phyloP scores from a whole-genome alignment of 768 basidiomycete species.

The Russula lepida region DNA sequence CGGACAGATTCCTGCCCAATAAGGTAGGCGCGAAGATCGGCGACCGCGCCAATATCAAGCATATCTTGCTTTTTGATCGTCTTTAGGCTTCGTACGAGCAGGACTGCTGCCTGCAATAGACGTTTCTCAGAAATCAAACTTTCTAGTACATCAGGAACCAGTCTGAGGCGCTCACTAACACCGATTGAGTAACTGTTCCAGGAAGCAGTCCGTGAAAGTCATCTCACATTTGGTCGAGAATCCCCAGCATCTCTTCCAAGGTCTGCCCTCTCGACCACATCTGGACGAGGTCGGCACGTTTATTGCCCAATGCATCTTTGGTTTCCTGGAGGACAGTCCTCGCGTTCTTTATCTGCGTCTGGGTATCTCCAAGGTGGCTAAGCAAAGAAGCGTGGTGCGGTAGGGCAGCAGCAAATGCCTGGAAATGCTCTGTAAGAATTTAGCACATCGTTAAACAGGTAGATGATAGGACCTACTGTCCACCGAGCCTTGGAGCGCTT shows the following conservation, averaged over 20 bases:
- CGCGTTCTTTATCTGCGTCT: slow-evolving; percentile 64
- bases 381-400: slow-evolving; percentile 82
- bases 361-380: slow-evolving; percentile 61
- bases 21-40: slow-evolving; percentile 82
- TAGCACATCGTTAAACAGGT: slow-evolving; percentile 15
- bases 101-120: slow-evolving; percentile 76
- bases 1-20: slow-evolving; percentile 76
- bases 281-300: slow-evolving; percentile 83
- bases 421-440: slow-evolving; percentile 68
- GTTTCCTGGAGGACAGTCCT: slow-evolving; percentile 66
- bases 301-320: slow-evolving; percentile 70
- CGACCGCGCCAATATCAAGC: slow-evolving; percentile 89
- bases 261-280: slow-evolving; percentile 84
- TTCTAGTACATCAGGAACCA: slow-evolving; percentile 87
- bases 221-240: slow-evolving; percentile 85
- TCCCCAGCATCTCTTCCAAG: slow-evolving; percentile 90
- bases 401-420: slow-evolving; percentile 89
- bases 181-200: slow-evolving; percentile 19
- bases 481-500: slow-evolving; percentile 78
- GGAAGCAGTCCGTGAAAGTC: slow-evolving; percentile 2
- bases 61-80: slow-evolving; percentile 88
- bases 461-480: slow-evolving; percentile 48
- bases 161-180: slow-evolving; percentile 63
- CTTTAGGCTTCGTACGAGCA: slow-evolving; percentile 83
- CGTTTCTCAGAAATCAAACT: slow-evolving; percentile 94